phyloP scores from a whole-genome alignment of 2,329 filamentous ascomycete species.

The Stagonosporopsis tanaceti region DNA sequence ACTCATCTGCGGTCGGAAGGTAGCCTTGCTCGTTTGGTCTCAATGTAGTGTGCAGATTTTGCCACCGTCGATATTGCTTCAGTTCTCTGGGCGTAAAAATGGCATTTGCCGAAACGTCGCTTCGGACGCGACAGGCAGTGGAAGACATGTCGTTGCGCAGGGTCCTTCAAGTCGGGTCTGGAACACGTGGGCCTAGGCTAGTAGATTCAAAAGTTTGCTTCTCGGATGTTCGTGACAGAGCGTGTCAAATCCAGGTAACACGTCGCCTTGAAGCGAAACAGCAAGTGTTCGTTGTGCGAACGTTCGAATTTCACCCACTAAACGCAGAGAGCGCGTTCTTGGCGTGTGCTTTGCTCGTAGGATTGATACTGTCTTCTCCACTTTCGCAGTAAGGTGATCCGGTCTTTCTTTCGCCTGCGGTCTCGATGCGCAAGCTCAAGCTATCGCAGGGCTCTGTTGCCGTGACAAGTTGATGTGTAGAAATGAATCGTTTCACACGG shows the following conservation, averaged over 20 bases:
- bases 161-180: neutral
- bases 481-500: conserved; percentile 9
- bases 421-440: neutral
- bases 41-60: conserved; percentile 32
- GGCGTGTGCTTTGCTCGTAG: conserved; percentile 11
- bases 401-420: neutral
- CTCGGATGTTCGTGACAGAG: neutral
- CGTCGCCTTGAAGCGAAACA: neutral
- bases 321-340: neutral
- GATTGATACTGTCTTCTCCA: neutral
- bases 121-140: conserved; percentile 9
- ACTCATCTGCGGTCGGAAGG: conserved; percentile 38
- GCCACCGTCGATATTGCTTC: conserved; percentile 42
- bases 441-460: neutral
- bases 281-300: neutral
- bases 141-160: conserved; percentile 8
- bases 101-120: conserved; percentile 32
- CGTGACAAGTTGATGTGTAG: conserved; percentile 1
- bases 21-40: conserved; percentile 28
- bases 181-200: conserved; percentile 5
- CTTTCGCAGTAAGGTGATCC: neutral
- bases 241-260: neutral
- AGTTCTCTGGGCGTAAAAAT: conserved; percentile 36
- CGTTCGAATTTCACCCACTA: neutral
- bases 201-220: neutral